Conservation (phyloP, 148 eudicot species). For the Arctostaphylos glauca region DNA sequence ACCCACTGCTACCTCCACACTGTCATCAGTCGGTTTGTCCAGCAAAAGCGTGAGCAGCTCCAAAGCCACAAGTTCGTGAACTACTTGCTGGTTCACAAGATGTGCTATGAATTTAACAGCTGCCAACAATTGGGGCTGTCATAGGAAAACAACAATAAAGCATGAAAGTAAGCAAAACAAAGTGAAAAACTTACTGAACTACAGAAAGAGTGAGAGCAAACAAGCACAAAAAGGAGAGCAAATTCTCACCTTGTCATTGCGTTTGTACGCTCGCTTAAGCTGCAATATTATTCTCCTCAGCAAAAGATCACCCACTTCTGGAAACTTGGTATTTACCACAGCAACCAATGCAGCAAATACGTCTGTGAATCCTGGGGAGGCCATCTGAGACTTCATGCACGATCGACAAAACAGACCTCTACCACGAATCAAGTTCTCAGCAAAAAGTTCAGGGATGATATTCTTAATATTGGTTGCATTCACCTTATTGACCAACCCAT, state of each 20-base stretch:
- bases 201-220: background rate
- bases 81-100: constrained; percentile 91
- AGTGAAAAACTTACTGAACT: background rate
- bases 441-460: constrained; percentile 72
- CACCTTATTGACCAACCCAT: constrained; percentile 84
- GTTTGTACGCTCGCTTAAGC: constrained; percentile 77
- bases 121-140: constrained; percentile 81
- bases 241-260: constrained; percentile 71
- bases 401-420: constrained; percentile 86
- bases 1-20: constrained; percentile 96
- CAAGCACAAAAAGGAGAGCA: background rate
- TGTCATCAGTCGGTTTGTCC: constrained; percentile 88
- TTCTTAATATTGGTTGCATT: constrained; percentile 81
- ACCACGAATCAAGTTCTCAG: constrained; percentile 81
- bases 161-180: background rate
- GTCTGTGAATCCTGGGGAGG: constrained; percentile 84
- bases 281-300: constrained; percentile 74
- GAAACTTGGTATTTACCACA: constrained; percentile 84
- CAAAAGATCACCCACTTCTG: constrained; percentile 79
- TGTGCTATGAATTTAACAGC: constrained; percentile 93
- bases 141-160: constrained; percentile 5
- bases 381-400: constrained; percentile 92
- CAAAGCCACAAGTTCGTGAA: constrained; percentile 83
- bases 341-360: constrained; percentile 89
- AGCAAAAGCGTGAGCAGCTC: constrained; percentile 73